Percentiles rank a stretch among this genome's conserved stretches.
phyloP scores from a whole-genome alignment of 352 stramenopile species.

The Elongisporangium prolatum region DNA sequence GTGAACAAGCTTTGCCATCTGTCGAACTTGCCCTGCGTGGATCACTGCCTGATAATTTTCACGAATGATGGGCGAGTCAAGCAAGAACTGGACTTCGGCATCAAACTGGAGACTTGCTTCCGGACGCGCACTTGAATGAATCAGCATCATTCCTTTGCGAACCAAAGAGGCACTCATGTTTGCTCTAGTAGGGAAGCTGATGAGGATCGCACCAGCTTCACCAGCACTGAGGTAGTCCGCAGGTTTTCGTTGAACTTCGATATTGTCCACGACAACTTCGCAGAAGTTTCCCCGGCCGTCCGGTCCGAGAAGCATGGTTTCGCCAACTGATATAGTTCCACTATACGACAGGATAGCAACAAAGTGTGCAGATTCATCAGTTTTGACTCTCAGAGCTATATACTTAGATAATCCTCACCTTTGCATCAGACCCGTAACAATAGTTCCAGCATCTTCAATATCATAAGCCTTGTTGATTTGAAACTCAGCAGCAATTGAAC shows the following conservation, averaged over 20 bases:
- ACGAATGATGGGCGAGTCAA: slow-evolving; percentile 44
- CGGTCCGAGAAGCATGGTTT: slow-evolving; percentile 66
- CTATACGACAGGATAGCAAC: slow-evolving; percentile 10
- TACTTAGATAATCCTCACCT: slow-evolving; percentile 10
- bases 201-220: slow-evolving; percentile 64
- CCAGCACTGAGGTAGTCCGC: slow-evolving; percentile 50
- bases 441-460: slow-evolving; percentile 59
- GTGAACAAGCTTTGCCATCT: slow-evolving; percentile 78
- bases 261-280: slow-evolving; percentile 62
- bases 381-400: too few species aligned
- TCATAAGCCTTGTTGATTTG: slow-evolving; percentile 79
- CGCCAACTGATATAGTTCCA: slow-evolving; percentile 55
- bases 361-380: too few species aligned
- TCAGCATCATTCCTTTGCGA: slow-evolving; percentile 66
- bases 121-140: slow-evolving; percentile 59
- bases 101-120: slow-evolving; percentile 70
- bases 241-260: slow-evolving; percentile 75
- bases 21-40: slow-evolving; percentile 69
- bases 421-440: slow-evolving; percentile 70
- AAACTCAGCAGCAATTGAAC: slow-evolving; percentile 55
- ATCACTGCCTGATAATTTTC: slow-evolving; percentile 82
- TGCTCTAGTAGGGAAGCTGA: slow-evolving; percentile 27
- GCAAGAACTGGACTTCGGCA: slow-evolving; percentile 69
- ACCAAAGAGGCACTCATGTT: slow-evolving; percentile 23
- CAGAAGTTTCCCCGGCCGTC: slow-evolving; percentile 53